These are phyloP conservation scores for Eucalyptus caleyi DNA, from an alignment of 345 rosid genomes.

Conservation along the genomic window DNA sequence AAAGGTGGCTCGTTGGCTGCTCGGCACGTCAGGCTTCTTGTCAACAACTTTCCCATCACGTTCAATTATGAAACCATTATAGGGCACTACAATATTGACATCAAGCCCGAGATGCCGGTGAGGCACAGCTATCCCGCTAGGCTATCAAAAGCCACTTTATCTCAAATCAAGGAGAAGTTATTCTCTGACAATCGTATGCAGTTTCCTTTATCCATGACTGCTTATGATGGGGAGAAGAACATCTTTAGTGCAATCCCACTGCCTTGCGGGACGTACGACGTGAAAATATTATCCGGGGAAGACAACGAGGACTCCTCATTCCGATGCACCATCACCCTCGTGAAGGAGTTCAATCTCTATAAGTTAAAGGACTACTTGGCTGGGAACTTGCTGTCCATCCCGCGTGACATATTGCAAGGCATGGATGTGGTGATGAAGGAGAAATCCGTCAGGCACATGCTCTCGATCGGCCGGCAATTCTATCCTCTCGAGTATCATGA, in stretches of 20 bases:
- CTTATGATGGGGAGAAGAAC: conserved; percentile 78
- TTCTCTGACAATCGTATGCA: conserved; percentile 18
- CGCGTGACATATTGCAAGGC: conserved; percentile 69
- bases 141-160: conserved; percentile 27
- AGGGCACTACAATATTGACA: conserved; percentile 54
- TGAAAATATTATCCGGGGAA: conserved; percentile 29
- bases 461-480: conserved; percentile 51
- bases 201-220: conserved; percentile 58
- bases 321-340: conserved; percentile 33
- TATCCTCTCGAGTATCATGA: neutral
- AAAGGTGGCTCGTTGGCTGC: conserved; percentile 33
- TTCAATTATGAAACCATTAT: conserved; percentile 39
- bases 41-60: conserved; percentile 50
- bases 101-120: conserved; percentile 21
- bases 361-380: conserved; percentile 49
- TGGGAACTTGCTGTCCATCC: conserved; percentile 10
- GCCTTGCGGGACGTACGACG: conserved; percentile 41
- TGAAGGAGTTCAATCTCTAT: conserved; percentile 41
- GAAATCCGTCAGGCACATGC: conserved; percentile 50
- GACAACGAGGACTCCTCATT: conserved; percentile 18
- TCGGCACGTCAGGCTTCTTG: conserved; percentile 25
- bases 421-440: conserved; percentile 89
- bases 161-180: conserved; percentile 41
- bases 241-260: conserved; percentile 52
- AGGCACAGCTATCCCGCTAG: conserved; percentile 18